Percentiles rank a stretch among this genome's conserved stretches.
phyloP scores from a whole-genome alignment of 140 eudicot genomes.

The Ambrosia hybrid region DNA sequence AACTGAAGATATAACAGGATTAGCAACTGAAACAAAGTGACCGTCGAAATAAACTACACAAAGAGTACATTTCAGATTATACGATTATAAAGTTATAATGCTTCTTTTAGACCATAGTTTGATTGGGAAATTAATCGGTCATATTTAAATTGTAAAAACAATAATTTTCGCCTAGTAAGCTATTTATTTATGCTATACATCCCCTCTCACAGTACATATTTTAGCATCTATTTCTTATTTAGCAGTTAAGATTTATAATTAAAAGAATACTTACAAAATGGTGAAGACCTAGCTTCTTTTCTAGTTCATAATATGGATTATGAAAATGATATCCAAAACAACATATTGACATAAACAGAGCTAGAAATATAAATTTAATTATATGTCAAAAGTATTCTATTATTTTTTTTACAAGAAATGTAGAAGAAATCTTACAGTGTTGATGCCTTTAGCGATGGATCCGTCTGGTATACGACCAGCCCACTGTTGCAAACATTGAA shows the following conservation, averaged over 20 bases:
- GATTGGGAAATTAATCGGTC: background rate
- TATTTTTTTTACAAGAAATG: background rate
- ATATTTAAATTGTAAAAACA: background rate
- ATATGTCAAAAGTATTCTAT: background rate
- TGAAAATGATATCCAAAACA: no score
- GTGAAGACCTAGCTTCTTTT: no score
- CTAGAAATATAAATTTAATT: background rate
- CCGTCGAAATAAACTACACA: no score
- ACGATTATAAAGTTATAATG: background rate
- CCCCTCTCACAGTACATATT: no score
- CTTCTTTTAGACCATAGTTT: background rate
- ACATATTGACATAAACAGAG: no score
- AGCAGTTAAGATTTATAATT: background rate
- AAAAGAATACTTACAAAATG: background rate
- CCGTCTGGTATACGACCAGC: slow-evolving; percentile 86
- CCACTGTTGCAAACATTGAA: slow-evolving; percentile 55
- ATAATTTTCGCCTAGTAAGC: no score
- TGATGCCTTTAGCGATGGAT: slow-evolving; percentile 48
- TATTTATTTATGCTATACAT: no score
- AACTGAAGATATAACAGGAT: no score
- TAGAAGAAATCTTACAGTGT: slow-evolving; percentile 48
- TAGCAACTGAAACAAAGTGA: no score
- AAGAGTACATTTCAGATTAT: no score
- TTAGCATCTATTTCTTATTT: no score
- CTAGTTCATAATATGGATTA: no score